phyloP scores from a whole-genome alignment of 2,329 filamentous ascomycete genomes.

The Talaromyces verruculosus region DNA sequence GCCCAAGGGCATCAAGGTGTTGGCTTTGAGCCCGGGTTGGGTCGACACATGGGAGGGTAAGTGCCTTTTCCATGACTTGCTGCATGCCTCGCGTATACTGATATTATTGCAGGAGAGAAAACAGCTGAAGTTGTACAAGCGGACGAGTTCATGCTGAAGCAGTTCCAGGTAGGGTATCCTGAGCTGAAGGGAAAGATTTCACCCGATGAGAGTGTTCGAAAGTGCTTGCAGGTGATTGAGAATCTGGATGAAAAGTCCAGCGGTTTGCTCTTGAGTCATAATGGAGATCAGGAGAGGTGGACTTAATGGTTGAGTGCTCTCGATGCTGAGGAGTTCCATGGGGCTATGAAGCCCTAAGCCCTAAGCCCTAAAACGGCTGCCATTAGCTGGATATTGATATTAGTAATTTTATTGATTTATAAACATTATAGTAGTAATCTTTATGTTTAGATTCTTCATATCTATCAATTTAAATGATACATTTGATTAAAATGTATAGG shows the following conservation, averaged over 20 bases:
- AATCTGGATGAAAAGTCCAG: constrained; percentile 26
- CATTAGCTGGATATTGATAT: neutral
- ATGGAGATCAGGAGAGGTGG: constrained; percentile 34
- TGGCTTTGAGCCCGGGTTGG: constrained; percentile 38
- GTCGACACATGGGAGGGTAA: constrained; percentile 30
- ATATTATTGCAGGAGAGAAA: neutral
- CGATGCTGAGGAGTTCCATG: neutral
- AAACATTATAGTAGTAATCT: neutral
- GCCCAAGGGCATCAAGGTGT: constrained; percentile 34
- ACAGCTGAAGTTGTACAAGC: neutral
- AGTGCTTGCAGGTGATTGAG: constrained; percentile 29
- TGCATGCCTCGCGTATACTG: neutral
- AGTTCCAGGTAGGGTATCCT: constrained; percentile 26
- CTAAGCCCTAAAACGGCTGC: neutral
- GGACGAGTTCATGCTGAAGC: constrained; percentile 24
- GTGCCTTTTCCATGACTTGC: constrained; percentile 10
- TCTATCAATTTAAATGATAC: neutral
- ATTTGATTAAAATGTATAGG: neutral
- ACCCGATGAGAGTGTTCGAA: constrained; percentile 30
- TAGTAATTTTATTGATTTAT: neutral
- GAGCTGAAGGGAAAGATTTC: constrained; percentile 27
- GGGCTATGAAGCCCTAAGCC: neutral
- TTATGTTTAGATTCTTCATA: neutral
- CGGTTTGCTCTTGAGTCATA: constrained; percentile 29
- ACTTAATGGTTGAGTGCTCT: neutral